Conservation (phyloP, 1,139 yeast species). For the Suhomyces maxii region DNA sequence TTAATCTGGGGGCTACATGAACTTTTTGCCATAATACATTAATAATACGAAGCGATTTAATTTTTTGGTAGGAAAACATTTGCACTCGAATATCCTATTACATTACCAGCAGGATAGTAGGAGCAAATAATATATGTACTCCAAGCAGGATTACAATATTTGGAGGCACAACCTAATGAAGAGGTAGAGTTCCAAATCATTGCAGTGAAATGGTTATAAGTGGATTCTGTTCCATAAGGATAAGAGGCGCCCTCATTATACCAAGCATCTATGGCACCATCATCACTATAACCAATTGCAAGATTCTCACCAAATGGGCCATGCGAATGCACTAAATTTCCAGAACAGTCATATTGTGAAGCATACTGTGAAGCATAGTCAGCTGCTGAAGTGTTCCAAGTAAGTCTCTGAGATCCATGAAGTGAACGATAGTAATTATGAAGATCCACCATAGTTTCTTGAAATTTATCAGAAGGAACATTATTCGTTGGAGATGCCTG, state of each 20-base stretch:
- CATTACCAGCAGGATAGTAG: slow-evolving; percentile 64
- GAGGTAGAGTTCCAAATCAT: slow-evolving; percentile 21
- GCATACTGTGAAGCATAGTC: slow-evolving; percentile 35
- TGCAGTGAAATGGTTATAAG: slow-evolving; percentile 23
- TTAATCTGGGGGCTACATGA: no score
- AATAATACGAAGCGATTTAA: no score
- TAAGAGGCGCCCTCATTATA: slow-evolving; percentile 34
- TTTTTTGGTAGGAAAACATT: slow-evolving; percentile 28
- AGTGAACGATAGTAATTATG: slow-evolving; percentile 33
- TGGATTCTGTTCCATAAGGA: slow-evolving; percentile 19
- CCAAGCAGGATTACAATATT: slow-evolving; percentile 37
- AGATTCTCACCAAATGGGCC: slow-evolving; percentile 41
- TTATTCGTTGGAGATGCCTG: background rate
- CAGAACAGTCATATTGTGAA: slow-evolving; percentile 33
- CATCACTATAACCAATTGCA: slow-evolving; percentile 36
- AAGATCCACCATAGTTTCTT: slow-evolving; percentile 18
- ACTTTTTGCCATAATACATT: no score
- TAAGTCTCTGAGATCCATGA: slow-evolving; percentile 30
- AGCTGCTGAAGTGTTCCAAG: slow-evolving; percentile 33
- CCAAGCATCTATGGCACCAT: slow-evolving; percentile 38
- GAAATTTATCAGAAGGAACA: background rate
- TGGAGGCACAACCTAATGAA: slow-evolving; percentile 20
- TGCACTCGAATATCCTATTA: slow-evolving; percentile 32
- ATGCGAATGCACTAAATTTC: slow-evolving; percentile 35
- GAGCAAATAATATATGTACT: slow-evolving; percentile 61